Percentiles rank a stretch among this genome's conserved stretches.
These are phyloP conservation scores for Colletotrichum noveboracense DNA, from an alignment of 2,329 filamentous ascomycete genomes.

Conservation along the genomic window DNA sequence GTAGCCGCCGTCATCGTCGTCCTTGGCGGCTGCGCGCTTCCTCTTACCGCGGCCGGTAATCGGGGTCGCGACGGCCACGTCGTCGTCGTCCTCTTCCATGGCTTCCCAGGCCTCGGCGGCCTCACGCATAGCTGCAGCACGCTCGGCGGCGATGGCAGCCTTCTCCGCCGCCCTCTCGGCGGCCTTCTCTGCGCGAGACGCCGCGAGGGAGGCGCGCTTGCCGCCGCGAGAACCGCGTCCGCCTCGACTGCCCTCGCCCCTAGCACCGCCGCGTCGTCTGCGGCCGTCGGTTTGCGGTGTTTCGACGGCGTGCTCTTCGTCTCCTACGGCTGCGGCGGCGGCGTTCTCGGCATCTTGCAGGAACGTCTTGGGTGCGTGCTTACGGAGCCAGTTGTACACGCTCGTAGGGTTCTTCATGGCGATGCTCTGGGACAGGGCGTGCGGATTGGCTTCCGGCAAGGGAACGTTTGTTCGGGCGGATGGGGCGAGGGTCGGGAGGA, in stretches of 20 bases:
- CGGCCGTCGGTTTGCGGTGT: constrained; percentile 26
- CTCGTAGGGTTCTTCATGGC: constrained; percentile 77
- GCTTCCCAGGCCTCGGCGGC: constrained; percentile 27
- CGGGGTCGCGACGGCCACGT: constrained; percentile 31
- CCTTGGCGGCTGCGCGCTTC: constrained; percentile 43
- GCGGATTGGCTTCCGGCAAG: constrained; percentile 35
- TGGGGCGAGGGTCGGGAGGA: constrained; percentile 57
- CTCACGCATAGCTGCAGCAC: constrained; percentile 31
- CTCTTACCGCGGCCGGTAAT: constrained; percentile 44
- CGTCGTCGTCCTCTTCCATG: constrained; percentile 10
- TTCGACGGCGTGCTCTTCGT: constrained; percentile 42
- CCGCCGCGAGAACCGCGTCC: constrained; percentile 24
- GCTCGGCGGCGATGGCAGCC: constrained; percentile 28
- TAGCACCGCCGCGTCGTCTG: constrained; percentile 23
- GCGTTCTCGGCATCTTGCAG: constrained; percentile 73
- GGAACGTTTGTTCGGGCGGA: constrained; percentile 37
- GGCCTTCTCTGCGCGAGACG: constrained; percentile 34
- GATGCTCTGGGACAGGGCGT: constrained; percentile 40
- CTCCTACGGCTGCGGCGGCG: constrained; percentile 35
- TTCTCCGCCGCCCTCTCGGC: constrained; percentile 42
- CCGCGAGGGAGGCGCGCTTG: constrained; percentile 37
- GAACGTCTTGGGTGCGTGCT: constrained; percentile 84
- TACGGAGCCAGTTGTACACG: constrained; percentile 93
- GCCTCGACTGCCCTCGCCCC: constrained; percentile 13
- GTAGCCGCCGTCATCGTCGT: constrained; percentile 64